Evolutionary conservation across 805 yeast genomes (phyloP).

Genomic region (Starmerella geochares): DNA sequence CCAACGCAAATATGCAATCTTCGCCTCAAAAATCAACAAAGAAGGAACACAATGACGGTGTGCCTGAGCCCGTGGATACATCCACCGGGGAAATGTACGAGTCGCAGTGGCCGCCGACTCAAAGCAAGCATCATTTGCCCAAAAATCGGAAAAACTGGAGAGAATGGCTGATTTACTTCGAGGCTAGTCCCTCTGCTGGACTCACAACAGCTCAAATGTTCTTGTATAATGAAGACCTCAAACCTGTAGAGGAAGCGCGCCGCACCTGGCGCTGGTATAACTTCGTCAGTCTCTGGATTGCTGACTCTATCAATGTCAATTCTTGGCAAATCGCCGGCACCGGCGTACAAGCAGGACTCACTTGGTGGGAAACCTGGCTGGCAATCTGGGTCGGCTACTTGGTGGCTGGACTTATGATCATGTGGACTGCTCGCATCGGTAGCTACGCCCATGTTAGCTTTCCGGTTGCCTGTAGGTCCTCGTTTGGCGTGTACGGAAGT

Average conservation of each 20-base stretch:
- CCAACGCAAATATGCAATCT: background rate
- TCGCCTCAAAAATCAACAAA: background rate
- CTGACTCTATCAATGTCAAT: constrained; percentile 80
- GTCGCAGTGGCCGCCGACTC: constrained; percentile 7
- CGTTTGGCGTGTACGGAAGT: constrained; percentile 81
- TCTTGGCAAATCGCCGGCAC: constrained; percentile 89
- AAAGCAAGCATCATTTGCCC: constrained; percentile 8
- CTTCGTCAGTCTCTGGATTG: constrained; percentile 72
- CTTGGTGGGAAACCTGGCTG: constrained; percentile 89
- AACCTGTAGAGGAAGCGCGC: constrained; percentile 40
- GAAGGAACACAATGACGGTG: background rate
- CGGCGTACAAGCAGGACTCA: constrained; percentile 64
- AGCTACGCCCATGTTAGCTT: constrained; percentile 71
- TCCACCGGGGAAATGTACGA: background rate
- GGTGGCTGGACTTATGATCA: constrained; percentile 59
- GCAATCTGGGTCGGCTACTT: constrained; percentile 79
- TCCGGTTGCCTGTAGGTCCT: constrained; percentile 70
- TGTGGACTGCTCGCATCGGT: constrained; percentile 67
- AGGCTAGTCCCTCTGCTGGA: constrained; percentile 31
- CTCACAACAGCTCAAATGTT: constrained; percentile 53
- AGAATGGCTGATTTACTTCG: constrained; percentile 22
- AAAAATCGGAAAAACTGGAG: constrained; percentile 11
- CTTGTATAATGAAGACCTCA: constrained; percentile 61
- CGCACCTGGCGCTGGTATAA: constrained; percentile 83
- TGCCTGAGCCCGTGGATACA: background rate